These are phyloP conservation scores for Microcyclospora tardicrescens DNA, from an alignment of 2,329 filamentous ascomycete species.

Conservation along the genomic window DNA sequence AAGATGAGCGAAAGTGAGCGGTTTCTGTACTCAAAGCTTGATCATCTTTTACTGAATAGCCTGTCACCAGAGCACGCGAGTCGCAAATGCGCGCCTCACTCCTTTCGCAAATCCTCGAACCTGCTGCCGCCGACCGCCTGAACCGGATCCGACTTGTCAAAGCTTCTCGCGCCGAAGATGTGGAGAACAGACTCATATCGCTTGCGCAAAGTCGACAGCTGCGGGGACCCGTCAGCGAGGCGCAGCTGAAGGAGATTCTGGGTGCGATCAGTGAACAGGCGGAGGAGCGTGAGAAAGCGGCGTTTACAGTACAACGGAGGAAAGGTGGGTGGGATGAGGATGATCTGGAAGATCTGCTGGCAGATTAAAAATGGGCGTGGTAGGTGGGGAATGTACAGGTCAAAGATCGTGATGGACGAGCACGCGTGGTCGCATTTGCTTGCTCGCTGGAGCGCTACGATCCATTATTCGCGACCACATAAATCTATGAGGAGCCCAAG, in stretches of 20 bases:
- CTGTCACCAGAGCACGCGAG: slow-evolving; percentile 25
- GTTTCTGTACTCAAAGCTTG: neutral
- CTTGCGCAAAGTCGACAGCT: slow-evolving; percentile 81
- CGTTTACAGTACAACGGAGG: slow-evolving; percentile 57
- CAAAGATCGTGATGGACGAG: too few relatives aligned
- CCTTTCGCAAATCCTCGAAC: slow-evolving; percentile 84
- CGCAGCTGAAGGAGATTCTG: slow-evolving; percentile 83
- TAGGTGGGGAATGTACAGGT: too few relatives aligned
- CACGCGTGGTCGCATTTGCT: too few relatives aligned
- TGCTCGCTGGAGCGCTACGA: too few relatives aligned
- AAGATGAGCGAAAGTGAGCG: slow-evolving; percentile 50
- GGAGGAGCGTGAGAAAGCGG: slow-evolving; percentile 66
- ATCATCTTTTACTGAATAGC: slow-evolving; percentile 22
- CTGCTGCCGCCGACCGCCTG: slow-evolving; percentile 83
- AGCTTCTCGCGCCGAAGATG: slow-evolving; percentile 72
- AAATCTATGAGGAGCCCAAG: too few relatives aligned
- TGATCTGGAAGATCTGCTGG: slow-evolving; percentile 57
- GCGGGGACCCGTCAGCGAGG: slow-evolving; percentile 75
- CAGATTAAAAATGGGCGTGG: slow-evolving; percentile 25
- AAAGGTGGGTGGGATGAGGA: slow-evolving; percentile 81
- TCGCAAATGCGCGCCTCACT: slow-evolving; percentile 63
- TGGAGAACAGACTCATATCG: slow-evolving; percentile 88
- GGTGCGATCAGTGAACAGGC: slow-evolving; percentile 62
- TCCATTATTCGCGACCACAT: too few relatives aligned
- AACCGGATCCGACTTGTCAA: slow-evolving; percentile 94